Evolutionary conservation across 2,329 filamentous ascomycete genomes (phyloP).

Genomic region (Cercospora brassicicola): DNA sequence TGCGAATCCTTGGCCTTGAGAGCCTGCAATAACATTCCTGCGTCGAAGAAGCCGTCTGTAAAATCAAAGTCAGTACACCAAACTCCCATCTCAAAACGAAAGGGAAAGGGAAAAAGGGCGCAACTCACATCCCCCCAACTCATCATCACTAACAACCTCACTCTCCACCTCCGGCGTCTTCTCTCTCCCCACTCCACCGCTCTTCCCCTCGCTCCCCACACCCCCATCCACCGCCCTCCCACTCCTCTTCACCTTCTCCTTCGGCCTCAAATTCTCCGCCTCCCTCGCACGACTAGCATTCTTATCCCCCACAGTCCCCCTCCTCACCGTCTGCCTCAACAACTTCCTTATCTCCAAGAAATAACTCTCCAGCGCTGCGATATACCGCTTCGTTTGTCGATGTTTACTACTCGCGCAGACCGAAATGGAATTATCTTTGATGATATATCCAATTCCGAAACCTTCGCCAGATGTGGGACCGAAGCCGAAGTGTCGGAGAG

Average conservation of each 20-base stretch:
- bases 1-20: slow-evolving; percentile 66
- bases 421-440: slow-evolving; percentile 87
- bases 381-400: slow-evolving; percentile 83
- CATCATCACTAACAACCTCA: slow-evolving; percentile 73
- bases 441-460: slow-evolving; percentile 98
- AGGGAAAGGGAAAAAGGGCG: neutral
- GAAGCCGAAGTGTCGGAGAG: slow-evolving; percentile 92
- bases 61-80: too few relatives aligned
- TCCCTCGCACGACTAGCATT: slow-evolving; percentile 61
- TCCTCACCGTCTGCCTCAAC: slow-evolving; percentile 66
- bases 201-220: neutral
- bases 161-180: slow-evolving; percentile 44
- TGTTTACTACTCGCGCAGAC: slow-evolving; percentile 95
- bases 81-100: neutral
- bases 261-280: slow-evolving; percentile 54
- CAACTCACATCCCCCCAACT: slow-evolving; percentile 87
- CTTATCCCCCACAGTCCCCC: slow-evolving; percentile 55
- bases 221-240: slow-evolving; percentile 63
- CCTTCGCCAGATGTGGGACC: slow-evolving; percentile 91
- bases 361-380: slow-evolving; percentile 87
- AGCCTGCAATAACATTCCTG: slow-evolving; percentile 87
- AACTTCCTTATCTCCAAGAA: slow-evolving; percentile 86
- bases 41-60: slow-evolving; percentile 93
- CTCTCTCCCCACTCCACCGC: neutral
- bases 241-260: slow-evolving; percentile 63